Conservation (phyloP, 2,329 filamentous ascomycete species). For the Fusarium globosum region DNA sequence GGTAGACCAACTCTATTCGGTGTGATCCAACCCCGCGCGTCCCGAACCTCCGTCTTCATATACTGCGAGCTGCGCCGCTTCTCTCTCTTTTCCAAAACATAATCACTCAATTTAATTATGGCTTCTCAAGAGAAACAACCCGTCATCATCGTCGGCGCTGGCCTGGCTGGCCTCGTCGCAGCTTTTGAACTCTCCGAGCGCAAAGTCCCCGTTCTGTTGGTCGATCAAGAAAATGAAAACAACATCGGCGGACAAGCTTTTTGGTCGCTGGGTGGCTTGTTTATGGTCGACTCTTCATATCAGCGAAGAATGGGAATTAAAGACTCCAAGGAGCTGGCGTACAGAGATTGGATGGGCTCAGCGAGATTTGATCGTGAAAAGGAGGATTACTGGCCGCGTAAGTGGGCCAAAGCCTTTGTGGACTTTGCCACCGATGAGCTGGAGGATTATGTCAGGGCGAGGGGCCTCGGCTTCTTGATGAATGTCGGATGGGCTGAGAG, state of each 20-base stretch:
- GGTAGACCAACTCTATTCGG: constrained; percentile 3
- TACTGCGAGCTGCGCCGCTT: background rate
- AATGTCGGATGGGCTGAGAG: constrained; percentile 72
- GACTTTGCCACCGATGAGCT: constrained; percentile 69
- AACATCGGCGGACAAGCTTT: constrained; percentile 72
- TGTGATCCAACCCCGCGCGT: constrained; percentile 25
- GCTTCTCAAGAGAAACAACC: constrained; percentile 39
- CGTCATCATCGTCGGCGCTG: constrained; percentile 68
- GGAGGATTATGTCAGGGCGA: constrained; percentile 66
- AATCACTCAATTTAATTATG: constrained; percentile 8
- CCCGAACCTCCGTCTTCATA: background rate
- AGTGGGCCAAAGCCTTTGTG: constrained; percentile 73
- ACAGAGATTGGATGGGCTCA: constrained; percentile 69
- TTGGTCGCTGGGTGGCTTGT: constrained; percentile 72
- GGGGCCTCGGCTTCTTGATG: constrained; percentile 63
- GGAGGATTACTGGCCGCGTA: constrained; percentile 68
- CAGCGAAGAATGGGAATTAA: constrained; percentile 69
- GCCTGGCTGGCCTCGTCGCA: constrained; percentile 69
- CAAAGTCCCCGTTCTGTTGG: constrained; percentile 60
- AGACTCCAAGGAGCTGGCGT: constrained; percentile 66
- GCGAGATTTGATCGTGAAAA: constrained; percentile 67
- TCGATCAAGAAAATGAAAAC: constrained; percentile 68
- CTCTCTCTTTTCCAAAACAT: background rate
- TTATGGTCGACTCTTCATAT: constrained; percentile 67
- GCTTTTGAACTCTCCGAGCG: constrained; percentile 66